Base-by-base conservation (phyloP, 1,284 basidiomycete species). In the Trametes hirsuta region DNA sequence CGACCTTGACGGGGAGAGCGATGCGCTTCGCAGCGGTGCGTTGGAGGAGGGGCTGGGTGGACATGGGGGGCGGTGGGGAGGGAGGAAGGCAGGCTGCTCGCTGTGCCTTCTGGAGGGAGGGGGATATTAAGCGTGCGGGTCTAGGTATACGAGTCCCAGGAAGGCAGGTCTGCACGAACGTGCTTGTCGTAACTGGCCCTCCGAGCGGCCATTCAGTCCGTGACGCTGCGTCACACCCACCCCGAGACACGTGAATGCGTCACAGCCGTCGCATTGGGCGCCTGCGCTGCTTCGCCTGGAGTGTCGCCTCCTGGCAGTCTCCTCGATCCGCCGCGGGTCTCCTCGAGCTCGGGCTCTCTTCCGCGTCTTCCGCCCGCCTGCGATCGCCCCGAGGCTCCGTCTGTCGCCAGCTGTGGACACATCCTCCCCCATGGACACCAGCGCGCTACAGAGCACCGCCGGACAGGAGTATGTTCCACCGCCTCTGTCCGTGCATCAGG, bases 41-140 rank as follows among this genome's bases (percentile, higher is more conserved):
- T 77, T 99, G 97, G 48, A 99, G 90, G 48, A 99, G 86, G 21
- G 97, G 97, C 76, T 98, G 97, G 56, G 95, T 97, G 18, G 97
- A 99, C 97, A 98, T 97, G 71, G 57, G 47, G 60, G 63, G 51
- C 56, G 63, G 58, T 55, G 62, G 52, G 55, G 57, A 55, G 30
- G 52, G 47, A 47, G 53, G 49, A 41, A 51, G 53, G 34, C 52
- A 51, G 55, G 53, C 55, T 54, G 59, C 60, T 55, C 37, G 46
- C 50, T 55, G 55, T 42, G 51, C 50, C 44, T 53, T 59, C 34
- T 60, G 50, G 47, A 47, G 10, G 37, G 47, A 45, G 61, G 55
- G 53, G 55, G 47, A 55, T 59, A 61, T 62, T 59, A 58, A 55
- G 62, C 58, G 60, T 50, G 51, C 47, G 46, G 61, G 61, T 47